Evolutionary conservation across 495 filamentous ascomycete genomes (phyloP), one percentile per base, ranked within the genome.

Genomic region (Hyaloscypha hepaticicola): DNA sequence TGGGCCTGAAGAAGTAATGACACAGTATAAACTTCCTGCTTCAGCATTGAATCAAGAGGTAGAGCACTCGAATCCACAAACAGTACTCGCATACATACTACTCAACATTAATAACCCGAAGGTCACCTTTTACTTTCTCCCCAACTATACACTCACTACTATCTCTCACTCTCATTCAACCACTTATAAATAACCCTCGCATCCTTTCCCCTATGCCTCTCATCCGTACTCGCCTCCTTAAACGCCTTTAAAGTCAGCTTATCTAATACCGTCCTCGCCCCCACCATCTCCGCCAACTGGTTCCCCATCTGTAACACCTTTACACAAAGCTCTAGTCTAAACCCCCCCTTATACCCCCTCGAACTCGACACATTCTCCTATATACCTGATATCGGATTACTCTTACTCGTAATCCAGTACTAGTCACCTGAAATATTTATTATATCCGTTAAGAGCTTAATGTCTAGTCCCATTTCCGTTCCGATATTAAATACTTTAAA

Each of bases 141-240:
- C 31, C 31, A 34, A 34, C 31, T 34, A 34, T 16, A 16, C 38
- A 45, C 38, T 0, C 38, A n/a, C n/a, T n/a, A n/a, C 22, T 53
- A 53, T 53, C 50, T 53, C 50, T 53, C 1, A 63, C 33, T 52
- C 45, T 61, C 58, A 61, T 29, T 52, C 16, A 61, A 24, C 58
- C 58, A 61, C 58, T 61, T 61, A 52, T 61, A 61, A n/a, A 61
- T 26, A 27, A 52, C 38, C 38, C 58, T 50, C 45, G 58, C 38
- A 52, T 61, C 58, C 28, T 34, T 62, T 7, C 60, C 48, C 26
- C 26, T 55, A 34, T 34, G 34, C 25, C 48, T 31, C 21, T 53
- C 60, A 62, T 53, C 48, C 3, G 8, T 27, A 51, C 27, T 27
- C 29, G 60, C 60, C 28, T 62, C 60, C 29, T 22, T 41, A 55